Conservation (phyloP, 2,329 filamentous ascomycete genomes). For the Ophiocordyceps polyrhachis-furcata region DNA sequence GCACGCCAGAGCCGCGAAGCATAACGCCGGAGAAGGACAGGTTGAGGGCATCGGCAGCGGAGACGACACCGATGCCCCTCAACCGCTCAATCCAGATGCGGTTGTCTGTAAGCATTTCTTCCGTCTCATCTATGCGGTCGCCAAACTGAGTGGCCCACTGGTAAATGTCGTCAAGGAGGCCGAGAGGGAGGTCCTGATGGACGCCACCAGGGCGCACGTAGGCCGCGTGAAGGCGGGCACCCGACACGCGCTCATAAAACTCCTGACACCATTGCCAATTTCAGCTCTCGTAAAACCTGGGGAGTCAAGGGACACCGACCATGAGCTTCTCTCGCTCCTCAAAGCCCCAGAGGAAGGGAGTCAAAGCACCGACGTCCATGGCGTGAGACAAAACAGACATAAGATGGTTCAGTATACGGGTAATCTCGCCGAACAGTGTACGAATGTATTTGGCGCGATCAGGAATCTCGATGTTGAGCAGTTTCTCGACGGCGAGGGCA, state of each 20-base stretch:
- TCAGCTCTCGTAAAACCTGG: not conserved
- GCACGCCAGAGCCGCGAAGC: slow-evolving; percentile 89
- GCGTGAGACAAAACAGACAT: slow-evolving; percentile 96
- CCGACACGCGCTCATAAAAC: slow-evolving; percentile 98
- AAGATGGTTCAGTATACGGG: slow-evolving; percentile 83
- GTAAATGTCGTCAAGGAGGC: slow-evolving; percentile 95
- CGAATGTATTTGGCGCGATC: slow-evolving; percentile 93
- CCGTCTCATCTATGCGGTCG: slow-evolving; percentile 95
- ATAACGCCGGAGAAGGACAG: slow-evolving; percentile 94
- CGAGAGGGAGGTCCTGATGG: slow-evolving; percentile 82
- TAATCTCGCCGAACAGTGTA: slow-evolving; percentile 90
- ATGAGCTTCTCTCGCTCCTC: slow-evolving; percentile 99
- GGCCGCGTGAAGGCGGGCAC: slow-evolving; percentile 88
- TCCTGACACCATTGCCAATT: slow-evolving; percentile 38
- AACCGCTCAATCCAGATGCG: slow-evolving; percentile 96
- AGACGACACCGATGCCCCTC: slow-evolving; percentile 78
- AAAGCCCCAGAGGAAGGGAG: slow-evolving; percentile 97
- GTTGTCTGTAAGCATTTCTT: slow-evolving; percentile 97
- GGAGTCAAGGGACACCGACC: slow-evolving; percentile 36
- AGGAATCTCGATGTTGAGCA: slow-evolving; percentile 90
- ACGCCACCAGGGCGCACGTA: slow-evolving; percentile 96
- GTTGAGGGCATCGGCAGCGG: slow-evolving; percentile 86
- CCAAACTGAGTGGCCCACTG: slow-evolving; percentile 99
- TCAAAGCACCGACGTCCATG: slow-evolving; percentile 97
- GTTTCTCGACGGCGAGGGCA: slow-evolving; percentile 88